Evolutionary conservation across 129 eudicot genomes (phyloP), one percentile per base, ranked within the genome.

Genomic region (Lactuca saligna): DNA sequence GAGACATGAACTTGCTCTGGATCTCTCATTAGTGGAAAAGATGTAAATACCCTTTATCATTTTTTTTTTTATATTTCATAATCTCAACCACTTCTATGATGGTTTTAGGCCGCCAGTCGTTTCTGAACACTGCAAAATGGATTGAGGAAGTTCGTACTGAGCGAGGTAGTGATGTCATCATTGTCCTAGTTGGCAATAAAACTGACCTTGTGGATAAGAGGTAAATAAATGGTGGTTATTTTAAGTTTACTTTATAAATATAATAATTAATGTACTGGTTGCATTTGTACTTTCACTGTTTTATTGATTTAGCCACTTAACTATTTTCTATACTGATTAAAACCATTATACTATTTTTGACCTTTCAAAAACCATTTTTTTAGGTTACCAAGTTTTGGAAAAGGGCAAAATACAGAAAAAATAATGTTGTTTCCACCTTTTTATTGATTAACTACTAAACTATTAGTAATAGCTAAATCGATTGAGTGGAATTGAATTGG

Each of bases 141-240:
- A 83, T 88, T 7, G 96, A 88, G 80, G 96, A 85, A 83, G 91
- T 88, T 81, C 91, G 96, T 46, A 82, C 91, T 49, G 96, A 88
- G 80, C 70, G 96, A 64, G 96, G 96, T 31, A 88, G 96, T 81
- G 96, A 88, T 85, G 96, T 88, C 29, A 88, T 88, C 57, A 81
- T 88, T 8, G 95, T 88, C 59, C 91, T 88, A 57, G 95, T 88
- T 69, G 95, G 95, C 64, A 88, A 88, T 70, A 88, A 88, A 83
- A 88, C 96, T 42, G 96, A 88, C 67, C 91, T 88, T 66, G 96
- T 88, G 70, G 96, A 88, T 74, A 88, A 88, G 80, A 88, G 91
- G 91, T 85, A 71, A 69, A 58, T 57, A 29, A 46, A 14, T 41
- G 12, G 5, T 34, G 65, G 37, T 20, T 62, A 50, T 50, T 20